Base-by-base conservation (phyloP, 2,329 filamentous ascomycete species). In the Aureobasidium subglaciale region DNA sequence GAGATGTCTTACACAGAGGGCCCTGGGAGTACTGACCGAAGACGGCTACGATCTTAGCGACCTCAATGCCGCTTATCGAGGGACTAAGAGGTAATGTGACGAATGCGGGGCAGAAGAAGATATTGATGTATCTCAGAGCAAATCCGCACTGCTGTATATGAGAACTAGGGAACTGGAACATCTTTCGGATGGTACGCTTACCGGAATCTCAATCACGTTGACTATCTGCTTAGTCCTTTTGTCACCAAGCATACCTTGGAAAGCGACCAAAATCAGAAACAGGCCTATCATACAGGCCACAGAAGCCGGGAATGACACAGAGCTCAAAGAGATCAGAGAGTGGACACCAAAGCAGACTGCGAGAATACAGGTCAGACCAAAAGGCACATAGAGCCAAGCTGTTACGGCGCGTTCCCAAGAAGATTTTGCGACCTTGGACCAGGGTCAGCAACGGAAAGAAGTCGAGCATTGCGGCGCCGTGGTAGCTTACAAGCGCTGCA, bases 51-150 rank as follows among this genome's bases (percentile, higher is more conserved):
- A 84, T 81, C 63, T 82, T 82, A 35, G 74, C 73, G 11, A 83
- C 78, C 62, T 84, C 81, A 0, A 73, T 62, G 1, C 75, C 74
- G 18, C 78, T 73, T 16, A 84, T 79, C 0, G 74, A 60, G 1
- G 79, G 75, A 60, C 79, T 82, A 2, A 84, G 70, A 6, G 81
- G 80, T 0, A 84, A 69, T 25, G 82, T 70, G 7, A 84, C 74
- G 67, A 84, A 84, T 0, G 79, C 77, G 8, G 80, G 81, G 2
- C 77, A 80, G 61, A 84, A 83, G 60, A 81, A 76, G 49, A 83
- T 68, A 56, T 77, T 81, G 61, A 84, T 82, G 73, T 80, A 83
- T 40, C 76, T 73, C 24, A 83, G 69, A 5, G 78, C 75, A 75
- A 80, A 84, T 7, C 77, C 76, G 42, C 78, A 78, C 78, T 82